These are phyloP conservation scores for Magnolia officinalis DNA, from an alignment of 164 flowering plant genomes.

Conservation along the genomic window DNA sequence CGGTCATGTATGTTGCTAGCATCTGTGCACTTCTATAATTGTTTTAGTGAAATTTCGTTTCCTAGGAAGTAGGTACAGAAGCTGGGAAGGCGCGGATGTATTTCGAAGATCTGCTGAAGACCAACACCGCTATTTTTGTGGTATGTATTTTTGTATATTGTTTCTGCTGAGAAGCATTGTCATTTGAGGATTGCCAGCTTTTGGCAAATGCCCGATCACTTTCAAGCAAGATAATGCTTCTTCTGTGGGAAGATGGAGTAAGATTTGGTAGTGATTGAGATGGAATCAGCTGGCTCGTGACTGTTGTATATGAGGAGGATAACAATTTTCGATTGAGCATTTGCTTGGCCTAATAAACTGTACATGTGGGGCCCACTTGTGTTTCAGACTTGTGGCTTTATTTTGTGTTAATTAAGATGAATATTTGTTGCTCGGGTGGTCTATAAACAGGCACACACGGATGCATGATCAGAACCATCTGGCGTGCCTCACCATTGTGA, in stretches of 20 bases:
- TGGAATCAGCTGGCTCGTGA: too few relatives aligned
- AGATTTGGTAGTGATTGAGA: not conserved
- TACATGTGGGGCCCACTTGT: too few relatives aligned
- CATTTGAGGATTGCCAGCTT: not conserved
- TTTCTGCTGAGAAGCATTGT: not conserved
- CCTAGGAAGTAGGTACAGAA: slow-evolving; percentile 87
- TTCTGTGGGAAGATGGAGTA: not conserved
- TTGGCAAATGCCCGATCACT: not conserved
- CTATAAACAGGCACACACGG: too few relatives aligned
- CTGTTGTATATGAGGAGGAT: too few relatives aligned
- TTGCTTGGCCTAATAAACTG: too few relatives aligned
- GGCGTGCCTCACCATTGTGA: too few relatives aligned
- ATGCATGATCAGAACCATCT: too few relatives aligned
- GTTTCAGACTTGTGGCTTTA: too few relatives aligned
- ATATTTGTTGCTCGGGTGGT: too few relatives aligned
- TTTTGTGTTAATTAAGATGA: too few relatives aligned
- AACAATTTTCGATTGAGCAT: too few relatives aligned
- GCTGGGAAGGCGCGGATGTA: slow-evolving; percentile 87
- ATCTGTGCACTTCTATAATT: not conserved
- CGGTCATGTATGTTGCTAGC: not conserved
- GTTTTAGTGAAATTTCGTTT: slow-evolving; percentile 13
- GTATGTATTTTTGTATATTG: slow-evolving; percentile 29
- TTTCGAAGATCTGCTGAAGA: slow-evolving; percentile 90
- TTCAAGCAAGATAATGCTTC: not conserved
- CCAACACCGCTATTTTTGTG: slow-evolving; percentile 76